Percentiles rank a stretch among this genome's conserved stretches.
phyloP scores from a whole-genome alignment of 371 early-diverging fungal species.

The Mortierella sp. region DNA sequence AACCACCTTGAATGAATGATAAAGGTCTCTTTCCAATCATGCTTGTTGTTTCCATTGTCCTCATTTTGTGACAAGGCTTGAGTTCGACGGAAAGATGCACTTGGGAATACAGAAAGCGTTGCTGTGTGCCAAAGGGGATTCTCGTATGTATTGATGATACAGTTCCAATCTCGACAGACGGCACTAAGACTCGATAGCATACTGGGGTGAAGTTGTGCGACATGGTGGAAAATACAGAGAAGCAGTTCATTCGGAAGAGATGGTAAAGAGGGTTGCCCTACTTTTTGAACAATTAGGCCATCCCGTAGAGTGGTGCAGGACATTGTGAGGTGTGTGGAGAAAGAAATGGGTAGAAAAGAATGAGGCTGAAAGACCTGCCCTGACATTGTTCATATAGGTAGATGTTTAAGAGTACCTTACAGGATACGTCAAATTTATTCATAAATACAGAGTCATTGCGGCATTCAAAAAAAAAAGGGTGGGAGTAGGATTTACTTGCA shows the following conservation, averaged over 20 bases:
- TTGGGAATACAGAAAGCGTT: slow-evolving; percentile 19
- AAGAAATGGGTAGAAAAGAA: background rate
- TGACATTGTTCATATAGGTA: background rate
- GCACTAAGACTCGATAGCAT: slow-evolving; percentile 1
- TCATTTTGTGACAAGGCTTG: background rate
- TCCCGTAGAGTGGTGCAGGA: background rate
- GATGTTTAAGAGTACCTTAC: slow-evolving; percentile 18
- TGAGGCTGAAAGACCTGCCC: background rate
- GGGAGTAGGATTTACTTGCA: slow-evolving; percentile 46
- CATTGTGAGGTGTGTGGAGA: background rate
- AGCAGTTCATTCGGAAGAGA: slow-evolving; percentile 34
- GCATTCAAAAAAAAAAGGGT: background rate
- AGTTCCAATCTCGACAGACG: slow-evolving; percentile 21
- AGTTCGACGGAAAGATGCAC: background rate
- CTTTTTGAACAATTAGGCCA: background rate
- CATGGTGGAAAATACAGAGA: slow-evolving; percentile 18
- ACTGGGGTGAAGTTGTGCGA: slow-evolving; percentile 11
- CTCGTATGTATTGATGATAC: slow-evolving; percentile 9
- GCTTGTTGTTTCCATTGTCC: background rate
- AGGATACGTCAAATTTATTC: slow-evolving; percentile 25
- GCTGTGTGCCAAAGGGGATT: slow-evolving; percentile 22
- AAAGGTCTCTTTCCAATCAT: slow-evolving; percentile 17
- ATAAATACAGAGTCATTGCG: background rate
- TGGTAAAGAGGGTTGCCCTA: background rate
- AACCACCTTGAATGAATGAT: slow-evolving; percentile 22